A percentile compares a stretch with the other conserved stretches of the same genome.
Evolutionary conservation across 2,329 filamentous ascomycete genomes (phyloP).

Genomic region (Mycosphaerella sp.): DNA sequence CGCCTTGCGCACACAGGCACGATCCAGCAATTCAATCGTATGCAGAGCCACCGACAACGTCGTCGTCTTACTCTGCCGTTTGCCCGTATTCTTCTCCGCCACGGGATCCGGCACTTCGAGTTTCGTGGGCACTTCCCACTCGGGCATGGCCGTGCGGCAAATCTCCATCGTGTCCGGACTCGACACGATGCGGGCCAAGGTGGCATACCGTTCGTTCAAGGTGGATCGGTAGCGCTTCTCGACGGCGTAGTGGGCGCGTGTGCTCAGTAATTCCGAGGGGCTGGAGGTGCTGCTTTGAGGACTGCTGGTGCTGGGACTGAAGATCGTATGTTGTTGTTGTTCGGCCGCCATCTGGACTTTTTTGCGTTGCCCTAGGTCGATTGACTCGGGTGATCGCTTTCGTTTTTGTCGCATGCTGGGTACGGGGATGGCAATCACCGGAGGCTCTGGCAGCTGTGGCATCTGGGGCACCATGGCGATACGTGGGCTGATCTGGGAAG

Average conservation of each 20-base stretch:
- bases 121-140: conserved; percentile 18
- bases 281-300: conserved; percentile 4
- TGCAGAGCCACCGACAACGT: conserved; percentile 18
- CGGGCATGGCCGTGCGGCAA: conserved; percentile 13
- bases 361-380: conserved; percentile 1
- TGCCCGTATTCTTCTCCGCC: conserved; percentile 12
- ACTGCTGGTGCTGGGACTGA: conserved; percentile 3
- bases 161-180: conserved; percentile 16
- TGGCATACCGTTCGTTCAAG: conserved; percentile 18
- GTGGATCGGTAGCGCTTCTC: conserved; percentile 28
- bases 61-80: conserved; percentile 20
- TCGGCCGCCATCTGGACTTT: neutral
- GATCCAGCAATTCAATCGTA: conserved; percentile 15
- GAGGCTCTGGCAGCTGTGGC: neutral
- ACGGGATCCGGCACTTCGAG: conserved; percentile 12
- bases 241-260: conserved; percentile 36
- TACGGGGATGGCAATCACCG: neutral
- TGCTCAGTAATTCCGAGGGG: neutral
- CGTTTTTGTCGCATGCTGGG: conserved; percentile 9
- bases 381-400: neutral
- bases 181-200: conserved; percentile 15
- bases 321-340: neutral
- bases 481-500: neutral
- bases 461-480: neutral
- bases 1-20: conserved; percentile 12